phyloP scores from a whole-genome alignment of 148 eudicot genomes.

The Vaccinium vitisidaea region DNA sequence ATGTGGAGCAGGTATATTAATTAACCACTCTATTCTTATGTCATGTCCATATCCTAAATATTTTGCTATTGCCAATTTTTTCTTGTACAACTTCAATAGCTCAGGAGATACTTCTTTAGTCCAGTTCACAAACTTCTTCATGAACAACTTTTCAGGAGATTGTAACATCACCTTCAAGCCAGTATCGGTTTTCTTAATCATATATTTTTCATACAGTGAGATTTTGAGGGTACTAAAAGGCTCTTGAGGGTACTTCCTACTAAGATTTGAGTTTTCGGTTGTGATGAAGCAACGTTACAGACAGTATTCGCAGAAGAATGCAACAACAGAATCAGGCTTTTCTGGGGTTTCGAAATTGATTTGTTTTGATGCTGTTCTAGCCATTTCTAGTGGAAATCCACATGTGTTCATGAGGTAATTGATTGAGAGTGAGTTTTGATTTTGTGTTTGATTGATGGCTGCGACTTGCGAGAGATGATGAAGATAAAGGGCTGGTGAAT shows the following conservation, averaged over 20 bases:
- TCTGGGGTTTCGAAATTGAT: background rate
- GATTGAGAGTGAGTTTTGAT: background rate
- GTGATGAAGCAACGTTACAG: background rate
- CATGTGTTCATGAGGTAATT: background rate
- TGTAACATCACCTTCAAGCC: background rate
- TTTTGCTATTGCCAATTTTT: background rate
- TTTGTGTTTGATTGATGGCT: background rate
- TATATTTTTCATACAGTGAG: constrained; percentile 15
- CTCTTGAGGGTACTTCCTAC: background rate
- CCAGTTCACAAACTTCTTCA: background rate
- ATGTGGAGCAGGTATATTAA: background rate
- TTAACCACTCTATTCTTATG: background rate
- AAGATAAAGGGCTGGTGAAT: background rate
- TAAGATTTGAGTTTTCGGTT: background rate
- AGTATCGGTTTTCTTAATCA: background rate
- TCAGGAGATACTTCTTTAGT: constrained; percentile 7
- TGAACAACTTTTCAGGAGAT: background rate
- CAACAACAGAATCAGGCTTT: background rate
- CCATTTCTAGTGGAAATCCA: background rate
- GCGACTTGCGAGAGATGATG: background rate
- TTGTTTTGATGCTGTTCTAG: background rate
- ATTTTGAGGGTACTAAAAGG: background rate
- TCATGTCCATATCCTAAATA: background rate
- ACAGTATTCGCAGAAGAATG: background rate
- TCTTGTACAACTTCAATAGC: background rate